These are phyloP conservation scores for Stenocarpella maydis DNA, from an alignment of 2,329 filamentous ascomycete genomes.

Conservation along the genomic window DNA sequence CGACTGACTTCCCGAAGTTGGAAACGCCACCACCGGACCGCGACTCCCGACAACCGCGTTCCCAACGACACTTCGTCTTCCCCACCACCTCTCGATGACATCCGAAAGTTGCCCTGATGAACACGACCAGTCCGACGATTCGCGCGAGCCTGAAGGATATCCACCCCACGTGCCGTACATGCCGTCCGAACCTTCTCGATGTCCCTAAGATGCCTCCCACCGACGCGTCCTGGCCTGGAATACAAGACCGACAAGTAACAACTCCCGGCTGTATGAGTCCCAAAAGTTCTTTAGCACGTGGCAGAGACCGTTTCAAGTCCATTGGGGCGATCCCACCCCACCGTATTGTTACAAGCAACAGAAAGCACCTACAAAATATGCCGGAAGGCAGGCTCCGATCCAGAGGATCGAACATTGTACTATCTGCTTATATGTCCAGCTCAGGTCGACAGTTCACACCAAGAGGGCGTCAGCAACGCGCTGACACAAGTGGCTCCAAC, in stretches of 20 bases:
- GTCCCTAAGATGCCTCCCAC: not conserved
- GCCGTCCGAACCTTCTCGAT: not conserved
- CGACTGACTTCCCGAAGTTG: not conserved
- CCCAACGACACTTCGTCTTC: not conserved
- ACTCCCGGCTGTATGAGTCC: not conserved
- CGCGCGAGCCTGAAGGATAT: no score
- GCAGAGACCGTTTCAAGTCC: no score
- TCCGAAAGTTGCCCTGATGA: not conserved
- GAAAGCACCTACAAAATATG: no score
- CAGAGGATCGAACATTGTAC: no score
- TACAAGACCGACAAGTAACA: not conserved
- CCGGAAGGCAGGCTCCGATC: not conserved
- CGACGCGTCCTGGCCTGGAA: not conserved
- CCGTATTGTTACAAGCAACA: not conserved
- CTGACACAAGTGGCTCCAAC: not conserved
- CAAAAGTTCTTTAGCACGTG: no score
- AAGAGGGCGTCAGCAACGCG: not conserved
- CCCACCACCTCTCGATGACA: not conserved
- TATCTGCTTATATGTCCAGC: not conserved
- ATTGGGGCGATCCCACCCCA: not conserved
- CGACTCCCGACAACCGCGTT: not conserved
- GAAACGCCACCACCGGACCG: not conserved
- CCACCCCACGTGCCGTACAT: not conserved
- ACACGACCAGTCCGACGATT: not conserved
- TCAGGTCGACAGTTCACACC: not conserved